Conservation (phyloP, 305 asterid genomes). For the Fraxinus albicans region DNA sequence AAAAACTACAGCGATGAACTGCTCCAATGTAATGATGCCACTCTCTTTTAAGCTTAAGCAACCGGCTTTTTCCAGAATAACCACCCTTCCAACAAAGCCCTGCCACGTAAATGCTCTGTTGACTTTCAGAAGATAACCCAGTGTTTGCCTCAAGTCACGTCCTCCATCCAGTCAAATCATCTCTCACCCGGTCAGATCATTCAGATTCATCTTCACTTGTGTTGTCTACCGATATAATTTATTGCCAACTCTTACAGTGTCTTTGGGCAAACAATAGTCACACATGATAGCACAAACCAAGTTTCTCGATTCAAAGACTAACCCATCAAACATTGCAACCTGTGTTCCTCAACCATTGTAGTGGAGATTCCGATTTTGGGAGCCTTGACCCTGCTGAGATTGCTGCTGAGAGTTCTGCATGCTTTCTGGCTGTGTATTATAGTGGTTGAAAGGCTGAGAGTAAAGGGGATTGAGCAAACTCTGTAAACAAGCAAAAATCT, state of each 20-base stretch:
- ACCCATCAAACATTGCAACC: conserved; percentile 28
- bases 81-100: conserved; percentile 36
- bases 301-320: conserved; percentile 52
- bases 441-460: conserved; percentile 85
- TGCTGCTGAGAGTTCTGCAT: conserved; percentile 73
- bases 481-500: conserved; percentile 38
- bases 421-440: conserved; percentile 67
- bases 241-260: conserved; percentile 36
- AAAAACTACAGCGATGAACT: conserved; percentile 24
- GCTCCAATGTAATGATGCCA: conserved; percentile 21
- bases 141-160: conserved; percentile 32
- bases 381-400: conserved; percentile 69
- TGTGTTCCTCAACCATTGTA: conserved; percentile 60
- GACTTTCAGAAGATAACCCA: conserved; percentile 27
- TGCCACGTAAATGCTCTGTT: conserved; percentile 34
- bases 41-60: conserved; percentile 7
- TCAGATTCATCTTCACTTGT: conserved; percentile 27
- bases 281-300: conserved; percentile 55
- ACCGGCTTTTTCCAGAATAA: conserved; percentile 26
- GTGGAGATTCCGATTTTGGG: conserved; percentile 77
- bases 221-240: conserved; percentile 28
- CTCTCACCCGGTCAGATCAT: conserved; percentile 27
- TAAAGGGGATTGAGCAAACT: conserved; percentile 72
- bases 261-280: conserved; percentile 34
- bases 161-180: conserved; percentile 23